Evolutionary conservation across 495 filamentous ascomycete species (phyloP).

Genomic region (Penicillium herquei): DNA sequence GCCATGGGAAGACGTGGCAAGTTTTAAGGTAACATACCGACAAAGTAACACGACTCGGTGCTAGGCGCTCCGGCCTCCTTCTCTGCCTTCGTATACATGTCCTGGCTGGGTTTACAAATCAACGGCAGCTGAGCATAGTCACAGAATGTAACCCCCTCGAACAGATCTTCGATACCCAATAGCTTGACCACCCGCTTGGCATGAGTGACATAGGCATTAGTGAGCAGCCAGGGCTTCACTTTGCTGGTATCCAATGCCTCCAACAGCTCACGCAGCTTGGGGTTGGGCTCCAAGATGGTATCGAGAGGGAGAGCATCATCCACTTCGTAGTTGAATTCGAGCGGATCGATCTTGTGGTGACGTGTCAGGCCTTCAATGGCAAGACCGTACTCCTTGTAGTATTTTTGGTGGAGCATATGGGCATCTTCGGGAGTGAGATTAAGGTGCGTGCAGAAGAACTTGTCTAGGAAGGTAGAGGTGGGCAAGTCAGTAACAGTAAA

Average conservation of each 20-base stretch:
- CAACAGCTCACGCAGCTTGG: constrained; percentile 70
- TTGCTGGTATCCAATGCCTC: constrained; percentile 74
- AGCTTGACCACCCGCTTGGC: constrained; percentile 77
- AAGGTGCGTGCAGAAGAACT: constrained; percentile 80
- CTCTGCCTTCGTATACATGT: constrained; percentile 82
- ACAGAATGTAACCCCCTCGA: constrained; percentile 91
- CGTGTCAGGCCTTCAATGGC: constrained; percentile 94
- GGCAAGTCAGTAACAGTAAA: constrained; percentile 1
- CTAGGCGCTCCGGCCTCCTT: constrained; percentile 58
- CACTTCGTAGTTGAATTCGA: constrained; percentile 91
- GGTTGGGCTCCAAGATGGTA: constrained; percentile 72
- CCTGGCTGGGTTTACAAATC: constrained; percentile 78
- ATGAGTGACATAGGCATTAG: constrained; percentile 93
- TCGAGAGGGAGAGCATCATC: constrained; percentile 95
- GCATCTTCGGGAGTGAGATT: constrained; percentile 72
- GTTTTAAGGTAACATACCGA: constrained; percentile 57
- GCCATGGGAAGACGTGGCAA: not conserved
- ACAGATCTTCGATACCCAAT: constrained; percentile 79
- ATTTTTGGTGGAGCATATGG: constrained; percentile 75
- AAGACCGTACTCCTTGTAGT: constrained; percentile 93
- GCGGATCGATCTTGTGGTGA: constrained; percentile 91
- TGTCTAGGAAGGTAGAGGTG: constrained; percentile 41
- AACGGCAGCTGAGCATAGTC: constrained; percentile 70
- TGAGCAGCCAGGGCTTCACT: constrained; percentile 89
- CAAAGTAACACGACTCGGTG: constrained; percentile 73